A percentile compares a stretch with the other conserved stretches of the same genome.
These are phyloP conservation scores for Ophiobolus disseminans DNA, from an alignment of 2,329 filamentous ascomycete species.

Conservation along the genomic window DNA sequence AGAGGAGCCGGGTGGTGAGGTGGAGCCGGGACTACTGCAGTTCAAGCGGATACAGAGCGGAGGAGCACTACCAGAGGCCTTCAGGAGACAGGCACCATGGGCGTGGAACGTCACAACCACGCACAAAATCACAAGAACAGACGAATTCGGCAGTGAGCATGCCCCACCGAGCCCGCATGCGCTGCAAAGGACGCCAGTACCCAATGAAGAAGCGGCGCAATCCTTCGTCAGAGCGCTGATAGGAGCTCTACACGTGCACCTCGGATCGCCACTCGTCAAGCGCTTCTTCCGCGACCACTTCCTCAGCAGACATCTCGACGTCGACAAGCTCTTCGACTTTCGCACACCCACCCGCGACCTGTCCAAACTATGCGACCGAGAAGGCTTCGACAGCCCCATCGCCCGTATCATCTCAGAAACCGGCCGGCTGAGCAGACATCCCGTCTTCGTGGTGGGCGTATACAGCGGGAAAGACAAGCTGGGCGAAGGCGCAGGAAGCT, in stretches of 20 bases:
- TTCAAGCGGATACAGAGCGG: constrained; percentile 62
- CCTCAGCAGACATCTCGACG: constrained; percentile 77
- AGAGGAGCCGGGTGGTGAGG: constrained; percentile 86
- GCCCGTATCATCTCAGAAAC: constrained; percentile 91
- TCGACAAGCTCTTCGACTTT: constrained; percentile 83
- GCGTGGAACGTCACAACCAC: constrained; percentile 56
- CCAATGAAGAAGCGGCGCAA: constrained; percentile 68
- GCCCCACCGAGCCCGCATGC: constrained; percentile 33
- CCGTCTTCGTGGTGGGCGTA: constrained; percentile 93
- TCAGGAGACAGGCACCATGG: constrained; percentile 39
- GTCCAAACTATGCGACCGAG: constrained; percentile 79
- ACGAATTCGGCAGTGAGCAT: constrained; percentile 79
- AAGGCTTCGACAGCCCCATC: constrained; percentile 86
- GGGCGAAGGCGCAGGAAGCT: constrained; percentile 84
- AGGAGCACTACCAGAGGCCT: constrained; percentile 30
- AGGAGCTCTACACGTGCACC: constrained; percentile 85
- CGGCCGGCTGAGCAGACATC: constrained; percentile 80
- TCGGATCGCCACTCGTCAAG: constrained; percentile 78
- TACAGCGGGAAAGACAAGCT: constrained; percentile 91
- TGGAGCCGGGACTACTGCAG: constrained; percentile 89
- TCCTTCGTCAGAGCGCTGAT: constrained; percentile 84
- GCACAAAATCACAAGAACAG: constrained; percentile 79
- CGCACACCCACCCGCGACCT: constrained; percentile 83
- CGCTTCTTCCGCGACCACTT: constrained; percentile 85
- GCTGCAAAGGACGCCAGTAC: constrained; percentile 28